Evolutionary conservation across 306 rosid genomes (phyloP), one percentile per base, ranked within the genome.

Genomic region (Begonia fuchsioides): DNA sequence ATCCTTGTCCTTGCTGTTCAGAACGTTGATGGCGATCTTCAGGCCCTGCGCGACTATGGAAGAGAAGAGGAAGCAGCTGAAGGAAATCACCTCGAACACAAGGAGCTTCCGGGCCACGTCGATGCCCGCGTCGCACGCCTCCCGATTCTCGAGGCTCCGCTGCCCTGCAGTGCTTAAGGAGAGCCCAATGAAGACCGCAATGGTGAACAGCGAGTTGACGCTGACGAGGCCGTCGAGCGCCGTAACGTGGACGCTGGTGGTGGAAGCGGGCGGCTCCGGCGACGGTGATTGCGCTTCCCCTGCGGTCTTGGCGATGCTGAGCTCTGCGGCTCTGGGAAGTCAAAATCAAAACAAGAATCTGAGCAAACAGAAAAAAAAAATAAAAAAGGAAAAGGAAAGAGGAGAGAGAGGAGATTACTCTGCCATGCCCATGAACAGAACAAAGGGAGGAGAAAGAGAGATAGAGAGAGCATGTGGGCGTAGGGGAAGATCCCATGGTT

Each of bases 161-260:
- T 84, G 98, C 0, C 75, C 78, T 0, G 73, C 86, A 0, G 83
- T 75, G 8, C 93, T 65, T 9, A 88, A 68, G 0, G 95, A 88
- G 8, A 88, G 87, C 1, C 97, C 97, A n/a, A 88, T 90, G 66
- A 88, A 90, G 12, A 81, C 95, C 0, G 93, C 97, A 51, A 88
- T 74, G 11, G 95, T 76, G 84, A 88, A 88, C 20, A 88, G 93
- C 0, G 96, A 88, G 68, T 88, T 88, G 10, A 78, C 95, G 58
- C 81, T 88, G 10, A 88, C 95, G 2, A 88, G 56, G 13, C 95
- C 93, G 49, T 88, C 93, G 6, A 88, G 68, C 13, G 96, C 90
- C 1, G 83, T 81, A 12, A 88, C 95, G 60, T 88, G 97, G 17
- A 88, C 81, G 50, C 93, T 88, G 2, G 88, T 84, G 4, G 83